These are phyloP conservation scores for Phytophthora sp. DNA, from an alignment of 352 stramenopile species.

Conservation along the genomic window DNA sequence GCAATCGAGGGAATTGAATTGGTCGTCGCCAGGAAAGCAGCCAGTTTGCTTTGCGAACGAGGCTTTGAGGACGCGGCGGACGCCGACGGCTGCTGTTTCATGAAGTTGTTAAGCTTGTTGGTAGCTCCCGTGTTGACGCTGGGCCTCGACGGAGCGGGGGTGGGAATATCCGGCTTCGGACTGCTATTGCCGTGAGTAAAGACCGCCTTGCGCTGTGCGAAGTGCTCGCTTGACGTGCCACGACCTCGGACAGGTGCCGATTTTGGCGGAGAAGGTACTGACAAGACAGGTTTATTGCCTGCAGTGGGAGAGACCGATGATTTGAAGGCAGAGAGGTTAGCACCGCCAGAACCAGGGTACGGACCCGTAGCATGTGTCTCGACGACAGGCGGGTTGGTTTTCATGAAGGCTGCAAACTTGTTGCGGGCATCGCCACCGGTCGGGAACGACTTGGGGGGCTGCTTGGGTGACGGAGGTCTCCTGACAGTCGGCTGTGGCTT, in stretches of 20 bases:
- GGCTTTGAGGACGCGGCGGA: conserved; percentile 43
- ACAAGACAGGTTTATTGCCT: conserved; percentile 20
- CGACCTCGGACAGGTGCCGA: conserved; percentile 36
- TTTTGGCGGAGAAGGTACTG: conserved; percentile 33
- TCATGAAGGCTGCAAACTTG: conserved; percentile 87
- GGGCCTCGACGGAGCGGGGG: conserved; percentile 27
- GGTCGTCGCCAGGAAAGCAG: conserved; percentile 75
- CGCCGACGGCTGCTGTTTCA: conserved; percentile 66
- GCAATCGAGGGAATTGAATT: conserved; percentile 37
- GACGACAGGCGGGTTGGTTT: conserved; percentile 62
- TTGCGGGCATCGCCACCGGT: conserved; percentile 51
- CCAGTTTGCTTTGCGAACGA: conserved; percentile 78
- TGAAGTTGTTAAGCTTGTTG: conserved; percentile 83
- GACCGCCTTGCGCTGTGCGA: conserved; percentile 66
- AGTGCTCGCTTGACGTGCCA: conserved; percentile 49
- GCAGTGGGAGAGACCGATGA: conserved; percentile 38
- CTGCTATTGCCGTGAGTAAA: conserved; percentile 52
- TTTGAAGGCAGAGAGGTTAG: no score
- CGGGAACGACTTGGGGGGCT: conserved; percentile 30
- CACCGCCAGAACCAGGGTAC: conserved; percentile 27
- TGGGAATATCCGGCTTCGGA: conserved; percentile 17
- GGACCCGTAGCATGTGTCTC: conserved; percentile 30
- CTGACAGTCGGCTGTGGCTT: conserved; percentile 26
- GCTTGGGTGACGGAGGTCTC: conserved; percentile 32
- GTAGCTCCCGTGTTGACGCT: conserved; percentile 28